Conservation (phyloP, 257 asterid genomes). For the Plantago ovata region DNA sequence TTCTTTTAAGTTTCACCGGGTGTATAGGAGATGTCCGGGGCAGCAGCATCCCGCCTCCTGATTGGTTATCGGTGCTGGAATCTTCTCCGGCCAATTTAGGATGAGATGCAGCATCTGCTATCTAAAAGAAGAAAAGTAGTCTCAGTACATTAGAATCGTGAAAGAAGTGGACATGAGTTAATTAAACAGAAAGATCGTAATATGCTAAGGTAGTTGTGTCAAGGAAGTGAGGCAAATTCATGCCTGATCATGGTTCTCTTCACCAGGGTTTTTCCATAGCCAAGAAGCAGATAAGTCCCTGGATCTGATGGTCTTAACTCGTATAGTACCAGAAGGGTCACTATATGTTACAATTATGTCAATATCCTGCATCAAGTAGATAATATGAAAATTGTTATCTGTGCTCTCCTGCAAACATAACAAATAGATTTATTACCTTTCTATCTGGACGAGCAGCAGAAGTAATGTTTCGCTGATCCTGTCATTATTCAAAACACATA, state of each 20-base stretch:
- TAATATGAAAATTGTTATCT: slow-evolving; percentile 18
- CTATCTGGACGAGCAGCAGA: slow-evolving; percentile 40
- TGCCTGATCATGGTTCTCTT: slow-evolving; percentile 35
- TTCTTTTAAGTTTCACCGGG: slow-evolving; percentile 76
- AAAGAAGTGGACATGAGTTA: slow-evolving; percentile 21
- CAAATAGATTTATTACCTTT: slow-evolving; percentile 48
- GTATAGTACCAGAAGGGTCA: slow-evolving; percentile 72
- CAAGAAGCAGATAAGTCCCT: slow-evolving; percentile 80
- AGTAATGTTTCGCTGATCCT: slow-evolving; percentile 50
- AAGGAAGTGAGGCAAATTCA: slow-evolving; percentile 47
- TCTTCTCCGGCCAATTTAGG: slow-evolving; percentile 26
- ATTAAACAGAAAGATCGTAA: slow-evolving; percentile 13
- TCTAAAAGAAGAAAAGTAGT: slow-evolving; percentile 33
- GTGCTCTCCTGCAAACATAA: slow-evolving; percentile 15
- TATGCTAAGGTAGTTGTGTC: slow-evolving; percentile 17
- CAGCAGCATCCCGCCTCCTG: slow-evolving; percentile 32
- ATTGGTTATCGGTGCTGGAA: slow-evolving; percentile 26
- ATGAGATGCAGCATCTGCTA: slow-evolving; percentile 33
- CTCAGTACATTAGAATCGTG: slow-evolving; percentile 20
- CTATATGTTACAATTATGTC: slow-evolving; percentile 74
- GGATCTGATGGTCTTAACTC: slow-evolving; percentile 57
- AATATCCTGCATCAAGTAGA: slow-evolving; percentile 62
- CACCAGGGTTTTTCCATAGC: slow-evolving; percentile 77
- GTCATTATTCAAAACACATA: slow-evolving; percentile 29
- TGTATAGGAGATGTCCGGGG: slow-evolving; percentile 38